phyloP scores from a whole-genome alignment of 768 basidiomycete species.

The Boletus sp. region DNA sequence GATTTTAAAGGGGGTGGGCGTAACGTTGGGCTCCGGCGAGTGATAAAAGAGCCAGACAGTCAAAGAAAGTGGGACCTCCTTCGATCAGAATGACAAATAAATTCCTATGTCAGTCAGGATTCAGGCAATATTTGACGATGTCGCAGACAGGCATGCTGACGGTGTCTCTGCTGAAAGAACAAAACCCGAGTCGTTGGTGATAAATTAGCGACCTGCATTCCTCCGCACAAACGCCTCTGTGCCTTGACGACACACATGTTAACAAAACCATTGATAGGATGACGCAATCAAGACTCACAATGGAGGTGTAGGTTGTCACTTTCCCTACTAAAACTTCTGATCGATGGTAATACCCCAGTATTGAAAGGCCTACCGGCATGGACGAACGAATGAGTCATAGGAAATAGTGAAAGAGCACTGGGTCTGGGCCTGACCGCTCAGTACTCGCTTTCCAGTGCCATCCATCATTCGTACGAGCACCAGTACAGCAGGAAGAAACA shows the following conservation, averaged over 20 bases:
- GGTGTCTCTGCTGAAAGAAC: not conserved
- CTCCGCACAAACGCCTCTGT: constrained; percentile 7
- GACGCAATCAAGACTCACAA: not conserved
- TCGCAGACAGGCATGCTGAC: too few species aligned
- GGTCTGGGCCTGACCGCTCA: too few species aligned
- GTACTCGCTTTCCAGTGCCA: not conserved
- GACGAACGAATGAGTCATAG: not conserved
- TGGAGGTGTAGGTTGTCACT: too few species aligned
- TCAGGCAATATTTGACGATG: not conserved
- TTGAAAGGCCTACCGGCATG: not conserved
- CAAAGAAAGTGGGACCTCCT: not conserved
- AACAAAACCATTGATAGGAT: not conserved
- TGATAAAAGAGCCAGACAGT: not conserved
- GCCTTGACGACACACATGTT: not conserved
- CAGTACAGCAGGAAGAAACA: not conserved
- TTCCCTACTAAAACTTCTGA: not conserved
- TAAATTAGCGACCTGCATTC: not conserved
- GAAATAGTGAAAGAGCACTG: not conserved
- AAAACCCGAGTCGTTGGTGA: not conserved
- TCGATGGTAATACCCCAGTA: not conserved
- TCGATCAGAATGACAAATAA: too few species aligned
- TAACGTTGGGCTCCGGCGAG: not conserved
- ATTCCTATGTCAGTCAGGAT: not conserved
- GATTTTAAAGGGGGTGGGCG: not conserved
- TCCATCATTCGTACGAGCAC: not conserved